Conservation (phyloP, 495 filamentous ascomycete genomes). For the Immersiella caudata region DNA sequence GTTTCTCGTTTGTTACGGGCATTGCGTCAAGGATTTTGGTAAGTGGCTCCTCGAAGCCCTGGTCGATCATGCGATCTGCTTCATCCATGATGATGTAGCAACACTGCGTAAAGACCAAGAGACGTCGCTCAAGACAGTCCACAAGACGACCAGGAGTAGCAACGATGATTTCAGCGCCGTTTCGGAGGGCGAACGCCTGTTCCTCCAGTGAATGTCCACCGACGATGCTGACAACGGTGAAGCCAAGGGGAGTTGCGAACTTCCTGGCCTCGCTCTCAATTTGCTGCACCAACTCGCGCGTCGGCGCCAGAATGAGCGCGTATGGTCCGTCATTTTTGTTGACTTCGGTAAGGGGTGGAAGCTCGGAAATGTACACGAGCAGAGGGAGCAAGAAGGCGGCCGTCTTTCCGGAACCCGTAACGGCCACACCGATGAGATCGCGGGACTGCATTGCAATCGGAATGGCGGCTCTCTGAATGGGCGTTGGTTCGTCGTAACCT, state of each 20-base stretch:
- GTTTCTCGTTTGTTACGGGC: slow-evolving; percentile 93
- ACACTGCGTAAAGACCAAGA: slow-evolving; percentile 90
- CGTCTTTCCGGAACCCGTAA: slow-evolving; percentile 98
- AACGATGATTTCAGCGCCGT: slow-evolving; percentile 98
- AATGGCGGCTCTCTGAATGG: slow-evolving; percentile 92
- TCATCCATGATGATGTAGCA: slow-evolving; percentile 98
- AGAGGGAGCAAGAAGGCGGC: slow-evolving; percentile 93
- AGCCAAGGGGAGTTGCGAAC: slow-evolving; percentile 87
- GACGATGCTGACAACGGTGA: slow-evolving; percentile 95
- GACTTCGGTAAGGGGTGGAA: slow-evolving; percentile 80
- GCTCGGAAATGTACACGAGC: slow-evolving; percentile 93
- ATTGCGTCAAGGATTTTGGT: slow-evolving; percentile 99
- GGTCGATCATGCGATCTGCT: slow-evolving; percentile 98
- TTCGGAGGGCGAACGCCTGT: slow-evolving; percentile 88
- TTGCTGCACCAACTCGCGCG: slow-evolving; percentile 97
- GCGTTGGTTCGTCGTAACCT: slow-evolving; percentile 90
- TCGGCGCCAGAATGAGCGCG: slow-evolving; percentile 93
- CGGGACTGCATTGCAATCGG: slow-evolving; percentile 91
- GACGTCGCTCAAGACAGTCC: slow-evolving; percentile 92
- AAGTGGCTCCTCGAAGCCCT: slow-evolving; percentile 96
- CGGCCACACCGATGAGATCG: slow-evolving; percentile 96
- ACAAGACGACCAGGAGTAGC: slow-evolving; percentile 96
- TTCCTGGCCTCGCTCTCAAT: slow-evolving; percentile 95
- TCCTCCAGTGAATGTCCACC: slow-evolving; percentile 96
- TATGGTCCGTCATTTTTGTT: slow-evolving; percentile 97